Evolutionary conservation across 2,329 filamentous ascomycete genomes (phyloP), one percentile per base, ranked within the genome.

Genomic region (Colletotrichum viniferum): DNA sequence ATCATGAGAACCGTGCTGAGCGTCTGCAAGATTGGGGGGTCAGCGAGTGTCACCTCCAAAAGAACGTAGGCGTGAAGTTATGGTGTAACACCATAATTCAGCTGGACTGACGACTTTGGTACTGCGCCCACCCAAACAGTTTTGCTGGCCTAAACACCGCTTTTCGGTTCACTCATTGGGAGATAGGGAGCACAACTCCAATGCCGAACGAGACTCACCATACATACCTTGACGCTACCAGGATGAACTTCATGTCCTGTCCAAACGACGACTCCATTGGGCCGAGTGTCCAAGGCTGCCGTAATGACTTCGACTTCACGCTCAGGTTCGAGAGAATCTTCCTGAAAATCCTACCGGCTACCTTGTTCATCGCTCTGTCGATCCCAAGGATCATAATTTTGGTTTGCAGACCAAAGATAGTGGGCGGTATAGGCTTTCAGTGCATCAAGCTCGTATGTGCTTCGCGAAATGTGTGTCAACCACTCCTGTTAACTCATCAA

Each of bases 261-360:
- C 74, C 69, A 52, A 79, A 80, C 77, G 82, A 84, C 74, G 73
- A 78, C 26, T 77, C 79, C 28, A 81, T 87, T 38, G 85, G 85
- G 9, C 85, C 86, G 1, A 77, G 78, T 16, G 82, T 87, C 32
- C 74, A 77, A 7, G 84, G 83, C 38, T 87, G 85, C 63, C 83
- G 85, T 7, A 82, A 79, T 69, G 82, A 85, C 75, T 87, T 87
- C 75, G 85, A 86, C 77, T 86, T 86, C 67, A 87, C 85, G 13
- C 79, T 87, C 69, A 81, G 80, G n/a, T 87, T 88, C 60, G 85
- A 87, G 78, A 81, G 84, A 66, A 77, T 86, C 16, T 81, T 87
- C 62, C 82, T 87, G 56, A 80, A 81, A 5, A 78, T 87, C 7
- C 75, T 84, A 3, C 85, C 86, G 1, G 77, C 84, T 1, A 71